phyloP scores from a whole-genome alignment of 306 rosid genomes.

The Adenanthera pavonina region DNA sequence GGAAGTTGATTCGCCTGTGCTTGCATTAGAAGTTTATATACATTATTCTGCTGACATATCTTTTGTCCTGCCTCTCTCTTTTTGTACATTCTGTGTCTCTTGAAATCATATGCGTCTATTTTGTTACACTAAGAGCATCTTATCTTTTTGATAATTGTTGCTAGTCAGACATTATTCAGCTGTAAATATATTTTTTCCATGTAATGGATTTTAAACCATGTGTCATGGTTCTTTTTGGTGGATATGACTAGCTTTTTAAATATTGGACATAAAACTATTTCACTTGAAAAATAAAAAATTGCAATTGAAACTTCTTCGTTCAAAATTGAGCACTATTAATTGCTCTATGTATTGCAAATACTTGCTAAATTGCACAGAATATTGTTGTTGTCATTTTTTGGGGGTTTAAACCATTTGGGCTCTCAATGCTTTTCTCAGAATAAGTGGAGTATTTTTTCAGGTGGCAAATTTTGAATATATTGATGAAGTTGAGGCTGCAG shows the following conservation, averaged over 20 bases:
- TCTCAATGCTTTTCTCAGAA: constrained; percentile 25
- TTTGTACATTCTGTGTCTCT: constrained; percentile 2
- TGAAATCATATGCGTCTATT: background rate
- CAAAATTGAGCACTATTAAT: constrained; percentile 9
- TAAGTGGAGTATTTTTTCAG: constrained; percentile 48
- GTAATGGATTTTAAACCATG: background rate
- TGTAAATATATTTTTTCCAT: background rate
- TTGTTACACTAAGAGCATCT: background rate
- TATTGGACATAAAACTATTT: background rate
- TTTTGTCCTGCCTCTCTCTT: constrained; percentile 6
- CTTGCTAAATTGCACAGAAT: background rate
- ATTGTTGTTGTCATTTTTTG: background rate
- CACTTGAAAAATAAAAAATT: background rate
- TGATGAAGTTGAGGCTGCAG: constrained; percentile 82
- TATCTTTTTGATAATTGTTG: background rate
- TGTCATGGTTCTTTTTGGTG: background rate
- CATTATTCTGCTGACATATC: background rate
- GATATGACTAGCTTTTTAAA: background rate
- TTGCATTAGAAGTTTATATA: background rate
- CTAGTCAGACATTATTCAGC: background rate
- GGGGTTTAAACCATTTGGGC: constrained; percentile 9
- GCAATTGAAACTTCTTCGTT: constrained; percentile 3
- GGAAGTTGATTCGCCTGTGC: constrained; percentile 20
- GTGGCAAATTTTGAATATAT: constrained; percentile 98
- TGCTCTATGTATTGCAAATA: constrained; percentile 7